These are phyloP conservation scores for Alternaria gaisen DNA, from an alignment of 2,329 filamentous ascomycete genomes.

Conservation along the genomic window DNA sequence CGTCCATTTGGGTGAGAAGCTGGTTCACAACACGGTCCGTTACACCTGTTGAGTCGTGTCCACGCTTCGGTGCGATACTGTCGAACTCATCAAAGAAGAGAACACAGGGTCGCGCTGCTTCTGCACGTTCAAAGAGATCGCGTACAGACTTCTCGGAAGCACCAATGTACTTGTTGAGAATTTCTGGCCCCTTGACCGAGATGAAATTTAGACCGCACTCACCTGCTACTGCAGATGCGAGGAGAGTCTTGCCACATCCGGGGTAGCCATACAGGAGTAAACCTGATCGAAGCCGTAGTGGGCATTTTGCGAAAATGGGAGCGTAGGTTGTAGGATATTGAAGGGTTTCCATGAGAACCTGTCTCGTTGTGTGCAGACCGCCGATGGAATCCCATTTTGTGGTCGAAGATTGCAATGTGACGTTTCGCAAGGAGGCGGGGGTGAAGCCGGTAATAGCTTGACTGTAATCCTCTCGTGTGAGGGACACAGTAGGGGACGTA, in stretches of 20 bases:
- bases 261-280: conserved; percentile 93
- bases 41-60: conserved; percentile 97
- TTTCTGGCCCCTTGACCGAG: conserved; percentile 96
- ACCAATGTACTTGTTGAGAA: conserved; percentile 98
- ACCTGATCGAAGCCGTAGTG: conserved; percentile 90
- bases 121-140: conserved; percentile 91
- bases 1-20: conserved; percentile 98
- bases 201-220: conserved; percentile 99
- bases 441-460: conserved; percentile 90
- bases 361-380: conserved; percentile 83
- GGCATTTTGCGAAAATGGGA: conserved; percentile 95
- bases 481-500: conserved; percentile 59
- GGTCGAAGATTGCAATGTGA: conserved; percentile 90
- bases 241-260: conserved; percentile 93
- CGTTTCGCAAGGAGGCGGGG: conserved; percentile 91
- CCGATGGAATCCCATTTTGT: conserved; percentile 94
- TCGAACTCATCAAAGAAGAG: conserved; percentile 99
- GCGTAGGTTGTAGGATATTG: conserved; percentile 98
- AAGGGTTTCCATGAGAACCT: conserved; percentile 91
- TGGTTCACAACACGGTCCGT: conserved; percentile 99
- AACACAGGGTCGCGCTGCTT: conserved; percentile 89
- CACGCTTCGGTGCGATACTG: conserved; percentile 94
- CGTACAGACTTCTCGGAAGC: conserved; percentile 96
- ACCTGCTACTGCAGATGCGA: conserved; percentile 95
- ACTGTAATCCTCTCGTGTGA: conserved; percentile 80